These are phyloP conservation scores for Rhodotorula sp. DNA, from an alignment of 1,284 basidiomycete species.

Conservation along the genomic window DNA sequence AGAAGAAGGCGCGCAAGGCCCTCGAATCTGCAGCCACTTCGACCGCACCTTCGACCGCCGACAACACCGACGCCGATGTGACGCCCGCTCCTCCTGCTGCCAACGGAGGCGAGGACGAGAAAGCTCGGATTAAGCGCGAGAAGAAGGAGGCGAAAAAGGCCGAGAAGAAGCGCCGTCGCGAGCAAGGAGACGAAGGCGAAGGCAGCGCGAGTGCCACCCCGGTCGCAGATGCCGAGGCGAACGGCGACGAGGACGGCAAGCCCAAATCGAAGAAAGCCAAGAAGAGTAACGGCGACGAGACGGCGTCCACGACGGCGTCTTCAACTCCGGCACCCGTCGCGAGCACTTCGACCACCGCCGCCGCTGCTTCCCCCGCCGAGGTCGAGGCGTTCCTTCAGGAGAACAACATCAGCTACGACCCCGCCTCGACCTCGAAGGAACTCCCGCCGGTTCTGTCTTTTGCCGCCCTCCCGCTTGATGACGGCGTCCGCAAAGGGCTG, in stretches of 20 bases:
- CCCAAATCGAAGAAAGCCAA: slow-evolving; percentile 34
- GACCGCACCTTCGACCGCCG: slow-evolving; percentile 10
- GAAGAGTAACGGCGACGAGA: slow-evolving; percentile 34
- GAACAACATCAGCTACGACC: slow-evolving; percentile 68
- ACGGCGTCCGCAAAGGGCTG: slow-evolving; percentile 63
- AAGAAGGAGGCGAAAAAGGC: slow-evolving; percentile 74
- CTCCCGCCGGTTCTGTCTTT: slow-evolving; percentile 76
- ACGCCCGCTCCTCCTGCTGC: background rate
- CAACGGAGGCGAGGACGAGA: slow-evolving; percentile 16
- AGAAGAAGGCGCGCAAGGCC: slow-evolving; percentile 38
- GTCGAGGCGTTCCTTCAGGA: slow-evolving; percentile 65
- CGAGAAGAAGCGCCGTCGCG: slow-evolving; percentile 48
- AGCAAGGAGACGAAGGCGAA: background rate
- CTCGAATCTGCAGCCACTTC: slow-evolving; percentile 6
- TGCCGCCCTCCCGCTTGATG: slow-evolving; percentile 64
- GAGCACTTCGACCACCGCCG: slow-evolving; percentile 17
- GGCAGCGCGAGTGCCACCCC: slow-evolving; percentile 46
- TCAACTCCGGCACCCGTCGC: slow-evolving; percentile 28
- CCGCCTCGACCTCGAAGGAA: slow-evolving; percentile 54
- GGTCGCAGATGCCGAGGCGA: slow-evolving; percentile 41
- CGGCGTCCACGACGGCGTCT: slow-evolving; percentile 21
- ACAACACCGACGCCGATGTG: background rate
- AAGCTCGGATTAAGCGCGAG: slow-evolving; percentile 75
- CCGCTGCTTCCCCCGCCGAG: slow-evolving; percentile 50
- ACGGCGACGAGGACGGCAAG: slow-evolving; percentile 42